These are phyloP conservation scores for Neurospora tetrasperma DNA, from an alignment of 495 filamentous ascomycete species.

Conservation along the genomic window DNA sequence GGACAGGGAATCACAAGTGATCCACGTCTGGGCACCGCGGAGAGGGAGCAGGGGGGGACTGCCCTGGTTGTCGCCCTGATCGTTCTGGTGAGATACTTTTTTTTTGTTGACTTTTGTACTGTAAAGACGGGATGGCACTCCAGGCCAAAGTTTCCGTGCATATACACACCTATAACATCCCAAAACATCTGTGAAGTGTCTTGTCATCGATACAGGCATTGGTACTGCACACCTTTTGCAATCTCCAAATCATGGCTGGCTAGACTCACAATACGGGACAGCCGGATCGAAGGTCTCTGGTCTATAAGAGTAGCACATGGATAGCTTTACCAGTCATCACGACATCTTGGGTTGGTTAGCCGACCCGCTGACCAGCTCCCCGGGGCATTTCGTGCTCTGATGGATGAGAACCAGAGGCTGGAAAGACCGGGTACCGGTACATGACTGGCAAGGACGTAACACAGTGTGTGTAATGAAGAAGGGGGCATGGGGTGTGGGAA, in stretches of 20 bases:
- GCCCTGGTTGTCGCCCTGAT: not conserved
- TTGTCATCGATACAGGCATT: not conserved
- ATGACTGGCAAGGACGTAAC: not conserved
- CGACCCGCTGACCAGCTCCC: constrained; percentile 11
- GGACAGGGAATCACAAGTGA: not conserved
- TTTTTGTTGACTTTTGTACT: not conserved
- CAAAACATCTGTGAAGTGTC: not conserved
- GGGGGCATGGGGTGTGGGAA: not conserved
- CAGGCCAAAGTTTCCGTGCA: not conserved
- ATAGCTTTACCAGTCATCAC: not conserved
- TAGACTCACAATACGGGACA: not conserved
- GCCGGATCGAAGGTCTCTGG: not conserved
- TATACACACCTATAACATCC: not conserved
- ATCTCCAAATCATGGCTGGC: not conserved
- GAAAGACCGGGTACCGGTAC: not conserved
- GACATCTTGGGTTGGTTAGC: constrained; percentile 3
- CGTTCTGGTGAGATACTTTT: not conserved
- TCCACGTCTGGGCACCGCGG: constrained; percentile 1
- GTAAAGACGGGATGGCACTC: not conserved
- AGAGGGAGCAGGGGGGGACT: not conserved
- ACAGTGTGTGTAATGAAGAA: not conserved
- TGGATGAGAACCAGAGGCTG: not conserved
- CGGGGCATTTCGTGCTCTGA: constrained; percentile 13
- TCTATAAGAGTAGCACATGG: constrained; percentile 1
- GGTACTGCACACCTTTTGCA: not conserved